Evolutionary conservation across 805 yeast genomes (phyloP), one percentile per base, ranked within the genome.

Genomic region (Nakazawaea pomicola): DNA sequence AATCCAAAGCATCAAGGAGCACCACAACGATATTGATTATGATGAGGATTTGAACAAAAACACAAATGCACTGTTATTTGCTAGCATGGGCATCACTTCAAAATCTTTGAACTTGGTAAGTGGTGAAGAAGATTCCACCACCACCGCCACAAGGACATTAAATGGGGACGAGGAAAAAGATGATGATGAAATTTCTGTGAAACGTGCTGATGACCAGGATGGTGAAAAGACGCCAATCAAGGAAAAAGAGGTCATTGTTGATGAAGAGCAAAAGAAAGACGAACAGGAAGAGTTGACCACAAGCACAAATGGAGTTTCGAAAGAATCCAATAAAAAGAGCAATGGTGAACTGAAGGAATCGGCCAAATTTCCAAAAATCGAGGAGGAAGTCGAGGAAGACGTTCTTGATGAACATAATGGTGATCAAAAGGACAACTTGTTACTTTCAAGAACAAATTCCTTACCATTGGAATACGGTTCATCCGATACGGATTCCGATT

Each of bases 41-140:
- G 46, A 44, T 30, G 50, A 40, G 9, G 32, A 46, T 4, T 10
- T 20, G 11, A 24, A 21, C n/a, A 27, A 17, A 3, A 25, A 29
- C 16, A 14, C 20, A 6, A 33, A 34, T 19, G 45, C 46, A 8
- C 20, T 46, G 34, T 49, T 41, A 15, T 46, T 53, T 37, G 50
- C 49, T 25, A 49, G 58, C 37, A 54, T 54, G 24, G 58, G 57
- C 8, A 54, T 54, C 3, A 46, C 53, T 1, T 54, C 58, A 4
- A 53, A 53, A 33, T 28, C 46, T 2, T 41, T 51, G 8, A 50
- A 44, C 17, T 33, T 14, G 16, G n/a, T 28, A 20, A 21, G 30
- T 16, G 19, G 10, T 23, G 25, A 23, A 23, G 25, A 23, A 24
- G 20, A 16, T 29, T 10, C 10, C 15, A 21, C 12, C n/a, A 32